Evolutionary conservation across 768 basidiomycete species (phyloP).

Genomic region (Daedalea quercina): DNA sequence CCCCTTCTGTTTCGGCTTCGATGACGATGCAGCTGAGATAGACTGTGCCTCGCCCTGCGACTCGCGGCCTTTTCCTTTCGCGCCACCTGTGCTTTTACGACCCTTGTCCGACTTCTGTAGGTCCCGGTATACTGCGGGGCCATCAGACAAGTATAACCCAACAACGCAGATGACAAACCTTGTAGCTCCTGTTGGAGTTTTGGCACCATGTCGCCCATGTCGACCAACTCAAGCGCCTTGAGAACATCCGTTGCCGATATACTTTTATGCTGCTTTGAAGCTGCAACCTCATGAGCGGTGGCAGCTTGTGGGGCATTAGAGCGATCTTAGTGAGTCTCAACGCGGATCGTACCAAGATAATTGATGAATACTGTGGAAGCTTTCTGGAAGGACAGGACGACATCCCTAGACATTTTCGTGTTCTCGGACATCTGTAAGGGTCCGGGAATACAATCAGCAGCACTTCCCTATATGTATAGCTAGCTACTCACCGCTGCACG

Average conservation of each 20-base stretch:
- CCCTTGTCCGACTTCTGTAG: constrained; percentile 55
- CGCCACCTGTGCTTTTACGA: constrained; percentile 18
- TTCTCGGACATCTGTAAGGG: constrained; percentile 71
- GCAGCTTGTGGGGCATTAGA: background rate
- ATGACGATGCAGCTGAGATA: constrained; percentile 20
- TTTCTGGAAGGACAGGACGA: constrained; percentile 76
- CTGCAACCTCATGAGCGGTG: constrained; percentile 85
- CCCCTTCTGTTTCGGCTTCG: constrained; percentile 25
- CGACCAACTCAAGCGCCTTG: constrained; percentile 74
- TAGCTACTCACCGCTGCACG: constrained; percentile 68
- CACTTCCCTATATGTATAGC: background rate
- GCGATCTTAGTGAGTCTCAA: background rate
- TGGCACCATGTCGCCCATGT: constrained; percentile 66
- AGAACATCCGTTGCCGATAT: constrained; percentile 88
- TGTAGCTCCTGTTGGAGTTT: constrained; percentile 58
- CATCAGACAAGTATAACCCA: background rate
- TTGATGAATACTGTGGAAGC: constrained; percentile 94
- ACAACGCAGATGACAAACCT: constrained; percentile 31
- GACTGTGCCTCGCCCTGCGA: constrained; percentile 11
- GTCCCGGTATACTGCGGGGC: constrained; percentile 56
- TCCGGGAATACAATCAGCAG: background rate
- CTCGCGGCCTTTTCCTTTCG: constrained; percentile 21
- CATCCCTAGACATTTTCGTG: constrained; percentile 86
- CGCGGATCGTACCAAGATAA: constrained; percentile 61
- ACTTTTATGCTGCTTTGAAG: constrained; percentile 80